These are phyloP conservation scores for Solanum virginianum DNA, from an alignment of 257 asterid species.

Conservation along the genomic window DNA sequence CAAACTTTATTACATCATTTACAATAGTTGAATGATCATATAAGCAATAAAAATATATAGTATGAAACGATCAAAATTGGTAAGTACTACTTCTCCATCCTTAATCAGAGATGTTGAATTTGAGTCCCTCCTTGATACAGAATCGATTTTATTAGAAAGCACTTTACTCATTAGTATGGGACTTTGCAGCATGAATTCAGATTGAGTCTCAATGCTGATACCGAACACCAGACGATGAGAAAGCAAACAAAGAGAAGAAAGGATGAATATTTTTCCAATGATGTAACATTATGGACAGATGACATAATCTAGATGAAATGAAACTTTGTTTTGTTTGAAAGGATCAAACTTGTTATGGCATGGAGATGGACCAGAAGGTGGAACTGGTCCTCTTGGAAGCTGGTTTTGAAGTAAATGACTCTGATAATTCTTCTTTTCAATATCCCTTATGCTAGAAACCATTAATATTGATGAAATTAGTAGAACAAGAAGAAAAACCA, in stretches of 20 bases:
- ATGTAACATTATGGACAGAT: conserved; percentile 28
- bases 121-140: too few species aligned
- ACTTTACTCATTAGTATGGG: too few species aligned
- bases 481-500: conserved; percentile 8
- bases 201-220: too few species aligned
- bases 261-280: not conserved
- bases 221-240: too few species aligned
- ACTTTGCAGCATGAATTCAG: too few species aligned
- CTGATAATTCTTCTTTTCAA: not conserved
- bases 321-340: conserved; percentile 4
- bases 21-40: not conserved
- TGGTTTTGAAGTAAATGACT: conserved; percentile 16
- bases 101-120: too few species aligned
- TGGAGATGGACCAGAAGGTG: conserved; percentile 53
- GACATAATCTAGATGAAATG: conserved; percentile 2
- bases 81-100: too few species aligned
- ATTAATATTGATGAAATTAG: not conserved
- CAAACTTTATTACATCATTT: not conserved
- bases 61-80: not conserved
- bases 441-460: conserved; percentile 21
- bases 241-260: too few species aligned
- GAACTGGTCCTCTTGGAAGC: conserved; percentile 52
- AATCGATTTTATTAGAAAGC: too few species aligned
- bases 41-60: not conserved
- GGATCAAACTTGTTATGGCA: conserved; percentile 45